phyloP scores from a whole-genome alignment of 208 protist species.

The Acanthamoeba lenticulata region DNA sequence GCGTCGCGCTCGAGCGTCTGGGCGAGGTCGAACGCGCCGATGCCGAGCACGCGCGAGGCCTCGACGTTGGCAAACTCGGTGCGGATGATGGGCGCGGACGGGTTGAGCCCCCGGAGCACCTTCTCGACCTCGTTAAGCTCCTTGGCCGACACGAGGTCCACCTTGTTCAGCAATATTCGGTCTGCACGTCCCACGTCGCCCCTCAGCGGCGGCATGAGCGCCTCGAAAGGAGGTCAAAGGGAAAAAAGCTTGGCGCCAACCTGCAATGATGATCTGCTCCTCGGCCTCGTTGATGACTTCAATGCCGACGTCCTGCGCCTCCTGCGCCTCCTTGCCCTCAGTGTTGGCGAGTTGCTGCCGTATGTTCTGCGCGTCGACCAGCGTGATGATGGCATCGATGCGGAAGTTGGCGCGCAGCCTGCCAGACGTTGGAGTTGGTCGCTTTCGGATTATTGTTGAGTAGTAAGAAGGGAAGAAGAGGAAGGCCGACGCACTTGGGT shows the following conservation, averaged over 20 bases:
- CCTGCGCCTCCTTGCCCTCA: background rate
- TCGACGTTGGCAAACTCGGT: constrained; percentile 76
- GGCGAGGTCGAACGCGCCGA: constrained; percentile 81
- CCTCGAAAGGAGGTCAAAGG: background rate
- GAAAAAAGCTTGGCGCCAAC: background rate
- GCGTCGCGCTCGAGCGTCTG: constrained; percentile 61
- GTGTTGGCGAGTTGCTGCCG: background rate
- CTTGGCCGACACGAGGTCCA: constrained; percentile 82
- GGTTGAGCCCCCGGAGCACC: constrained; percentile 85
- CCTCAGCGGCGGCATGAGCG: constrained; percentile 73
- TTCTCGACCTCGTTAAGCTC: constrained; percentile 73
- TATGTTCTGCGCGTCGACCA: background rate
- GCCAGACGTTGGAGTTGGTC: no score
- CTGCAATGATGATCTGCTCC: background rate
- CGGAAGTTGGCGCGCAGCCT: background rate
- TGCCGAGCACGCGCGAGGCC: constrained; percentile 79
- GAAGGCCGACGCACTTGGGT: background rate
- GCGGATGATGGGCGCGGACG: constrained; percentile 80
- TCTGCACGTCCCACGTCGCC: constrained; percentile 90
- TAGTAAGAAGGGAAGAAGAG: background rate
- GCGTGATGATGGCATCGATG: background rate
- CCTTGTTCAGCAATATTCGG: constrained; percentile 91
- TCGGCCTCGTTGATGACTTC: constrained; percentile 5
- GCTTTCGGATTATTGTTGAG: background rate
- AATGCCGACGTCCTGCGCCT: background rate